phyloP scores from a whole-genome alignment of 2,329 filamentous ascomycete genomes.

The Sordariomycetes sp. region DNA sequence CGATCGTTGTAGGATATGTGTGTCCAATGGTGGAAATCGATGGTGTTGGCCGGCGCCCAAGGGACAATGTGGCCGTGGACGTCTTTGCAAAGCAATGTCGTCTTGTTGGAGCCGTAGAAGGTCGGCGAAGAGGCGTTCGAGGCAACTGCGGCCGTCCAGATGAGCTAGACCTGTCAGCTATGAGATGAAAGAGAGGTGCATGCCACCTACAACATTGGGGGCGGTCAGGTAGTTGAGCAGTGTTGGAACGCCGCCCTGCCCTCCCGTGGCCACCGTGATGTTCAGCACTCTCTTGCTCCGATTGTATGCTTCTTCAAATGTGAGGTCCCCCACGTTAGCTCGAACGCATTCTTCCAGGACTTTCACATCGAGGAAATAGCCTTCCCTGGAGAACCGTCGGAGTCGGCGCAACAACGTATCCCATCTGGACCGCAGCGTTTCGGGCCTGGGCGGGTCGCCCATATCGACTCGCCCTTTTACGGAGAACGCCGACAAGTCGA shows the following conservation, averaged over 20 bases:
- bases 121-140: constrained; percentile 61
- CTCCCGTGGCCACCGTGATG: constrained; percentile 76
- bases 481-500: constrained; percentile 75
- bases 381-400: constrained; percentile 61
- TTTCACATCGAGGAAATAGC: constrained; percentile 74
- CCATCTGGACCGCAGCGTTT: constrained; percentile 33
- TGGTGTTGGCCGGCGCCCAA: constrained; percentile 57
- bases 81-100: constrained; percentile 68
- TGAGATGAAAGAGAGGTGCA: neutral
- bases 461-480: constrained; percentile 16
- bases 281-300: constrained; percentile 82
- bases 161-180: constrained; percentile 42
- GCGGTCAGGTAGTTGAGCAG: constrained; percentile 88
- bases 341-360: constrained; percentile 78
- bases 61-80: constrained; percentile 62
- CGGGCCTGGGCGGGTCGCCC: constrained; percentile 20
- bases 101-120: constrained; percentile 55
- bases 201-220: constrained; percentile 70
- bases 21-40: constrained; percentile 59
- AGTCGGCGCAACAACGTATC: constrained; percentile 58
- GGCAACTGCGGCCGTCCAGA: constrained; percentile 70
- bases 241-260: constrained; percentile 68
- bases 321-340: constrained; percentile 78
- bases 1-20: constrained; percentile 56
- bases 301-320: constrained; percentile 86